Conservation (phyloP, 2,329 filamentous ascomycete species). For the Pseudocercospora crystallina region DNA sequence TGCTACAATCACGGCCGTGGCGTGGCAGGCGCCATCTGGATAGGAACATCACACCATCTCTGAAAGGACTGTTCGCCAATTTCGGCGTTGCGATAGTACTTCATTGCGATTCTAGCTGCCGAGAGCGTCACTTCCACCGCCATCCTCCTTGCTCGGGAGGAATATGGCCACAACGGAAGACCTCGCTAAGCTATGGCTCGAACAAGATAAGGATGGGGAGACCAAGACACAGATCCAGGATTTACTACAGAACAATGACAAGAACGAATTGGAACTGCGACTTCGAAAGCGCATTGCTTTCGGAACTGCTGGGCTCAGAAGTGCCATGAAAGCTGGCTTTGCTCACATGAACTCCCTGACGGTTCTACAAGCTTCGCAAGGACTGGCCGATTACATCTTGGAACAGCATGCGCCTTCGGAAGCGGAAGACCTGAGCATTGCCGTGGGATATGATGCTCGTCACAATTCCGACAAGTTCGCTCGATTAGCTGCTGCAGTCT, state of each 20-base stretch:
- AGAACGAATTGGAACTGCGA: constrained; percentile 52
- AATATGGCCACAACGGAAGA: constrained; percentile 14
- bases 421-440: constrained; percentile 49
- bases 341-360: constrained; percentile 44
- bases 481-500: constrained; percentile 59
- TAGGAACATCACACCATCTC: background rate
- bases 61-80: background rate
- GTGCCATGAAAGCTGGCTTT: constrained; percentile 66
- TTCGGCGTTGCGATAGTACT: background rate
- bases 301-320: constrained; percentile 62
- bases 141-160: background rate
- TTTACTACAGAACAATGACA: constrained; percentile 47
- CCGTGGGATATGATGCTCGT: constrained; percentile 63
- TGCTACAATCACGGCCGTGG: constrained; percentile 7
- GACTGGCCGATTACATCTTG: constrained; percentile 61
- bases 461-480: constrained; percentile 64
- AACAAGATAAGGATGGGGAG: constrained; percentile 55
- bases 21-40: constrained; percentile 5
- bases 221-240: constrained; percentile 57
- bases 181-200: constrained; percentile 58
- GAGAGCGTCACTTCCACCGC: background rate
- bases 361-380: constrained; percentile 58
- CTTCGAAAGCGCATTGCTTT: constrained; percentile 60
- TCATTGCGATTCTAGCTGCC: background rate
- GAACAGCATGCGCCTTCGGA: constrained; percentile 35